phyloP scores from a whole-genome alignment of 2,329 filamentous ascomycete species.

The Pseudocercospora ulei region DNA sequence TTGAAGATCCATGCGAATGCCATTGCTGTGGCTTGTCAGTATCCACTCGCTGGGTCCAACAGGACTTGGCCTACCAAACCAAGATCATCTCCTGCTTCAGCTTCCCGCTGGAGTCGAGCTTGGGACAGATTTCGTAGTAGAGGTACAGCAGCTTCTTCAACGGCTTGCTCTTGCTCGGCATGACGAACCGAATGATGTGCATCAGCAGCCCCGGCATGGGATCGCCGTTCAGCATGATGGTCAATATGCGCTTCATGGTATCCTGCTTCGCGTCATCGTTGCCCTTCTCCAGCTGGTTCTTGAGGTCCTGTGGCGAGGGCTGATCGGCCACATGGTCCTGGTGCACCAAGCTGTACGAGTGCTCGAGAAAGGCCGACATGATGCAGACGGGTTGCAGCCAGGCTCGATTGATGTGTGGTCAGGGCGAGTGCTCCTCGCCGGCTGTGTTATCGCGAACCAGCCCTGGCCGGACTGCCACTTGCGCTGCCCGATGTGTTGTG shows the following conservation, averaged over 20 bases:
- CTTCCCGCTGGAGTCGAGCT: conserved; percentile 84
- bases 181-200: conserved; percentile 99
- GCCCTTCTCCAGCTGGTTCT: conserved; percentile 47
- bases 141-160: conserved; percentile 98
- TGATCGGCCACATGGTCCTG: conserved; percentile 94
- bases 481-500: too few species aligned
- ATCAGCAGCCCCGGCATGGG: conserved; percentile 91
- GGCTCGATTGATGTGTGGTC: conserved; percentile 8
- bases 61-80: conserved; percentile 85
- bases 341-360: conserved; percentile 92
- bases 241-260: conserved; percentile 83
- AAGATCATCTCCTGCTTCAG: conserved; percentile 99
- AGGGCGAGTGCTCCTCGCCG: conserved; percentile 28
- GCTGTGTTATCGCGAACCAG: conserved; percentile 27
- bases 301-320: conserved; percentile 80
- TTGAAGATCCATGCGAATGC: conserved; percentile 93
- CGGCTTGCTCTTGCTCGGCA: conserved; percentile 93
- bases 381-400: conserved; percentile 35
- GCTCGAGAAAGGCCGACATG: conserved; percentile 93
- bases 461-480: conserved; percentile 19
- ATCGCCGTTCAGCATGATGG: conserved; percentile 96
- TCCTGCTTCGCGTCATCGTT: conserved; percentile 36
- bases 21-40: conserved; percentile 56
- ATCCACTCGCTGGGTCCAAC: conserved; percentile 14
- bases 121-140: conserved; percentile 98